These are phyloP conservation scores for Fusarium dlaminii DNA, from an alignment of 2,329 filamentous ascomycete genomes.

Conservation along the genomic window DNA sequence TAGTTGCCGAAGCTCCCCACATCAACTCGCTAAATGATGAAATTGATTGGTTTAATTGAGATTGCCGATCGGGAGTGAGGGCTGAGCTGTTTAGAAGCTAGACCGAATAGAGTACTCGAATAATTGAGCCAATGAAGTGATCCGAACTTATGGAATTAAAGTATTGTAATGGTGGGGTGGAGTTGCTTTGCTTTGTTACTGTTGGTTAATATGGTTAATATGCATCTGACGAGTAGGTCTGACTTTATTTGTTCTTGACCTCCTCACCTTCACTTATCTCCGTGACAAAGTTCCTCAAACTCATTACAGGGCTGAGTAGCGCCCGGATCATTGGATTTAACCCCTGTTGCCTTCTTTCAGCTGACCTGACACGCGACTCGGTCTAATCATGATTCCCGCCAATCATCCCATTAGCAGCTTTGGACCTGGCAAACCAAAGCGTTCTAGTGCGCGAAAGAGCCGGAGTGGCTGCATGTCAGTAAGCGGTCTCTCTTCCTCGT, in stretches of 20 bases:
- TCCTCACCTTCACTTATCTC: not conserved
- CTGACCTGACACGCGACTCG: not conserved
- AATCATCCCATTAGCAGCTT: not conserved
- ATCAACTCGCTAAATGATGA: not conserved
- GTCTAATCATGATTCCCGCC: not conserved
- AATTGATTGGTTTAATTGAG: not conserved
- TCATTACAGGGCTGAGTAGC: not conserved
- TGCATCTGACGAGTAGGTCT: not conserved
- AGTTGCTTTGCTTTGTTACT: not conserved
- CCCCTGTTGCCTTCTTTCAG: not conserved
- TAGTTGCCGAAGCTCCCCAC: not conserved
- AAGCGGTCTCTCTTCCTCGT: not conserved
- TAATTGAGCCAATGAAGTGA: not conserved
- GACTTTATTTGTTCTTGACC: not conserved
- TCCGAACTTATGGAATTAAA: not conserved
- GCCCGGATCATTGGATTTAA: not conserved
- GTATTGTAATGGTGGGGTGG: not conserved
- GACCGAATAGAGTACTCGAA: not conserved
- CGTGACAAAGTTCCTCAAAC: not conserved
- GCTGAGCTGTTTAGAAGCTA: not conserved
- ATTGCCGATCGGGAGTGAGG: not conserved
- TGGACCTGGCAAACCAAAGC: not conserved
- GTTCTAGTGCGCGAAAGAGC: not conserved
- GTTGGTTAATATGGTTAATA: not conserved
- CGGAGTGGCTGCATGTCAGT: not conserved